A percentile compares a stretch with the other conserved stretches of the same genome.
Evolutionary conservation across 2,329 filamentous ascomycete genomes (phyloP).

Genomic region (Aspergillus cejpii): DNA sequence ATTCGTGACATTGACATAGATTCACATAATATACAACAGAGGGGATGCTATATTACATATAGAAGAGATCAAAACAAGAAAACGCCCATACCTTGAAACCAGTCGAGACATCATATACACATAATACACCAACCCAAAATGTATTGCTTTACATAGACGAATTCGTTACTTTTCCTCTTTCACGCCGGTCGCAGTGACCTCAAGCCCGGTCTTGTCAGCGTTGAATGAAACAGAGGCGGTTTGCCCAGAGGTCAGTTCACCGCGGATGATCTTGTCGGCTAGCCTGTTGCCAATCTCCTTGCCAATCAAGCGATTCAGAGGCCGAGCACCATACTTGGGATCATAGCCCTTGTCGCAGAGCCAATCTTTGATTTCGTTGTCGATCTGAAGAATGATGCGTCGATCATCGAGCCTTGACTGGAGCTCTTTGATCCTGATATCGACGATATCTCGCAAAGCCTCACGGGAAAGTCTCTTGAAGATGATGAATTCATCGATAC

Average conservation of each 20-base stretch:
- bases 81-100: background rate
- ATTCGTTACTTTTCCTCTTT: conserved; percentile 9
- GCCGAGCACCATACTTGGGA: conserved; percentile 81
- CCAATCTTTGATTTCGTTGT: conserved; percentile 70
- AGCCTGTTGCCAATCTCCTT: conserved; percentile 84
- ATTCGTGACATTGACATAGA: background rate
- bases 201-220: conserved; percentile 53
- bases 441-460: conserved; percentile 84
- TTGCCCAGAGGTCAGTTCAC: conserved; percentile 69
- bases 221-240: conserved; percentile 63
- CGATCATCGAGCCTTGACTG: conserved; percentile 77
- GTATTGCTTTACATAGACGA: background rate
- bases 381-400: conserved; percentile 68
- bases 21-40: conserved; percentile 10
- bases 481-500: conserved; percentile 93
- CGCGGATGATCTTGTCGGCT: conserved; percentile 86
- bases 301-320: conserved; percentile 81
- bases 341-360: conserved; percentile 86
- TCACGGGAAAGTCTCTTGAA: conserved; percentile 77
- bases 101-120: background rate
- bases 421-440: conserved; percentile 80
- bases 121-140: conserved; percentile 1
- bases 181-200: conserved; percentile 38
- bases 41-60: conserved; percentile 13
- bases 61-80: conserved; percentile 3